These are phyloP conservation scores for Monosporascus sp. DNA, from an alignment of 2,329 filamentous ascomycete genomes.

Conservation along the genomic window DNA sequence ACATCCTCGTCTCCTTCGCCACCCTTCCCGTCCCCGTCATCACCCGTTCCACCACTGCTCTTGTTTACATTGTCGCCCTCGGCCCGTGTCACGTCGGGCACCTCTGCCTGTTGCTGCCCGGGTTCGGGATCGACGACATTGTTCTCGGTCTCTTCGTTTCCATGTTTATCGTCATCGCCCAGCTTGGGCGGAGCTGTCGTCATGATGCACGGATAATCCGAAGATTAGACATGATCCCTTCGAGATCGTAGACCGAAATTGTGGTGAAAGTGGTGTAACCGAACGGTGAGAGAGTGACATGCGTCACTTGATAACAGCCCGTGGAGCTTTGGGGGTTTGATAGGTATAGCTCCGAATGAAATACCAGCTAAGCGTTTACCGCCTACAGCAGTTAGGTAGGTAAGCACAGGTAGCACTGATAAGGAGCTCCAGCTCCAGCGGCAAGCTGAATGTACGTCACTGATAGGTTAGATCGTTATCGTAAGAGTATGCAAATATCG, in stretches of 20 bases:
- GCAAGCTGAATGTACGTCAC: neutral
- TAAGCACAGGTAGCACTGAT: too few species aligned
- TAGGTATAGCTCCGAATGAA: too few species aligned
- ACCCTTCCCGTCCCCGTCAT: slow-evolving; percentile 35
- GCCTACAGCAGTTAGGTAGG: slow-evolving; percentile 1
- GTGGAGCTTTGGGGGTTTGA: neutral
- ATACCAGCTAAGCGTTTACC: too few species aligned
- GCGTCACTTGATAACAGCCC: neutral
- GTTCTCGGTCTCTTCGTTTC: neutral
- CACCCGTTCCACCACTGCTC: slow-evolving; percentile 2
- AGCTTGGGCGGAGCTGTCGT: slow-evolving; percentile 35
- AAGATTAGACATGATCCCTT: slow-evolving; percentile 2
- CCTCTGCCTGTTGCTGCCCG: neutral
- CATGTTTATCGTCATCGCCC: slow-evolving; percentile 19
- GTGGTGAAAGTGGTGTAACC: neutral
- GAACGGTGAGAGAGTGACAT: neutral
- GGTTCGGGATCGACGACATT: slow-evolving; percentile 6
- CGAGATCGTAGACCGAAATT: neutral
- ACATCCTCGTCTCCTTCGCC: slow-evolving; percentile 49
- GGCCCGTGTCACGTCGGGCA: slow-evolving; percentile 15
- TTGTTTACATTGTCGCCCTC: slow-evolving; percentile 4
- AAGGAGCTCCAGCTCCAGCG: too few species aligned
- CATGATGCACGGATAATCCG: slow-evolving; percentile 25
- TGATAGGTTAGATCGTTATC: neutral
- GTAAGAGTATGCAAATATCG: too few species aligned